Conservation (phyloP, 2,329 filamentous ascomycete species). For the Exophiala viscosa region DNA sequence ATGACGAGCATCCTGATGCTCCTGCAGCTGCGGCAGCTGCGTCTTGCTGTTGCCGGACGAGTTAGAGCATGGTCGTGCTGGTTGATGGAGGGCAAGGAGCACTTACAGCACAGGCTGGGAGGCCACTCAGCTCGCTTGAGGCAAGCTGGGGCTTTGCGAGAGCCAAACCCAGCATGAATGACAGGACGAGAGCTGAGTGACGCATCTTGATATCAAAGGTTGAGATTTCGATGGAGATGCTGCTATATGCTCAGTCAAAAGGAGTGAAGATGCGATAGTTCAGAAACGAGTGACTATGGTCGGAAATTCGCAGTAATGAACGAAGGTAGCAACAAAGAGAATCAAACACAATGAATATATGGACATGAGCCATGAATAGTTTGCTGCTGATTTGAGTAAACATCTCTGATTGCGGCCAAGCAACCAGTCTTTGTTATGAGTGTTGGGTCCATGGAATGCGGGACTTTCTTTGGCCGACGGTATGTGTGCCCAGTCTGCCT, state of each 20-base stretch:
- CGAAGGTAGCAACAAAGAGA: too few relatives aligned
- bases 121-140: slow-evolving; percentile 9
- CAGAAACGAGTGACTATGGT: neutral
- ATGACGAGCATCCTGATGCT: slow-evolving; percentile 13
- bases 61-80: neutral
- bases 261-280: neutral
- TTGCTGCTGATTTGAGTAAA: too few relatives aligned
- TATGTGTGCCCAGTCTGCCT: too few relatives aligned
- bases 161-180: slow-evolving; percentile 8
- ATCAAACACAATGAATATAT: too few relatives aligned
- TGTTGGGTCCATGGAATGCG: too few relatives aligned
- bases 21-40: slow-evolving; percentile 11
- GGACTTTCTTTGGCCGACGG: too few relatives aligned
- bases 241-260: neutral
- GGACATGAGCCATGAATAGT: too few relatives aligned
- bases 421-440: too few relatives aligned
- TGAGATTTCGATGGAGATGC: neutral
- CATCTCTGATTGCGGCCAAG: too few relatives aligned
- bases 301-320: too few relatives aligned
- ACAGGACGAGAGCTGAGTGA: slow-evolving; percentile 3
- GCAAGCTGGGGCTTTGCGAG: slow-evolving; percentile 17
- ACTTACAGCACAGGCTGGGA: slow-evolving; percentile 24
- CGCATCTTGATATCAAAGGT: slow-evolving; percentile 11
- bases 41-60: slow-evolving; percentile 12
- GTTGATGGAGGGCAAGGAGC: neutral